Conservation (phyloP, 768 basidiomycete species). For the Agrocybe praecox region DNA sequence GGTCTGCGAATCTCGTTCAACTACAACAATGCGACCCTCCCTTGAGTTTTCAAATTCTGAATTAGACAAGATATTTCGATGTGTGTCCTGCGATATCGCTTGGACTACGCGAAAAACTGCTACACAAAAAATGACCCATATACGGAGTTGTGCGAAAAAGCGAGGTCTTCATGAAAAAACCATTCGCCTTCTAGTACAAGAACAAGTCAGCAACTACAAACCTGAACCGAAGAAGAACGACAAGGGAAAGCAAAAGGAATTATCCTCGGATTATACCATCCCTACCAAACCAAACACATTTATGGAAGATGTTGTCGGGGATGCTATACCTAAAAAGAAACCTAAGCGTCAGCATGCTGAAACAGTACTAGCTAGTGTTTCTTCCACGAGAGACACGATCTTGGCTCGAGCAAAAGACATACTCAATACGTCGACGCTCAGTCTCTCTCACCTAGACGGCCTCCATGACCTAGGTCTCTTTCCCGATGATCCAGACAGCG, state of each 20-base stretch:
- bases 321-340: constrained; percentile 49
- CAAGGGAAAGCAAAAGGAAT: constrained; percentile 16
- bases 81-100: constrained; percentile 61
- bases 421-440: constrained; percentile 22
- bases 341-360: constrained; percentile 35
- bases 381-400: constrained; percentile 47
- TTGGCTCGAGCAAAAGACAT: constrained; percentile 37
- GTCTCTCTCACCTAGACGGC: not conserved
- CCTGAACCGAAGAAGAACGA: constrained; percentile 19
- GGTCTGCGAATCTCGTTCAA: not conserved
- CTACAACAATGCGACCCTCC: constrained; percentile 9
- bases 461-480: not conserved
- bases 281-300: constrained; percentile 37
- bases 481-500: not conserved
- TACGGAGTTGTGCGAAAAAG: constrained; percentile 71
- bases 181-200: constrained; percentile 49
- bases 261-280: constrained; percentile 8
- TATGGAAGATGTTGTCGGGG: constrained; percentile 54
- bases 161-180: constrained; percentile 55
- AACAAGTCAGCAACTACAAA: constrained; percentile 39
- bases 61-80: constrained; percentile 51
- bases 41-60: constrained; percentile 48
- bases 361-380: constrained; percentile 48
- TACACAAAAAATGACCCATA: constrained; percentile 65
- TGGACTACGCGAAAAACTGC: constrained; percentile 76